Evolutionary conservation across 2,329 filamentous ascomycete genomes (phyloP), one percentile per base, ranked within the genome.

Genomic region (Curvularia hawaiiensis): DNA sequence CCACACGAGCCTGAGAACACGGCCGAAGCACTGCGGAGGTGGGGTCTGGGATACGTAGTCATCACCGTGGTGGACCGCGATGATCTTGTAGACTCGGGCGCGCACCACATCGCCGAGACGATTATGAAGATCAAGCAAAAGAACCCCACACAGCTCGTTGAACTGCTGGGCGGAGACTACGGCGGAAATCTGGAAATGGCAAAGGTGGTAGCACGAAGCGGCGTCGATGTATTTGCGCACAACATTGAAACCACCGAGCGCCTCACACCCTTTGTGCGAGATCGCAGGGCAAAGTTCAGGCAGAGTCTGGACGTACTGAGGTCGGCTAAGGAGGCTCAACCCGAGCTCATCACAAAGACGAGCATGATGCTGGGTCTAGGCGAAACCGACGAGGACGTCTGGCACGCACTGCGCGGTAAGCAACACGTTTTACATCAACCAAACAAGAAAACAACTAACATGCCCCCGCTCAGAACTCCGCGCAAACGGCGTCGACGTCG

Each of bases 1-100:
- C 90, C 91, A 2, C 94, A 98, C 77, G 95, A 99, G 79, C 95
- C 95, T 1, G 95, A 99, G 82, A 89, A 99, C 78, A 97, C 92
- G 2, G 93, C 95, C 11, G 95, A 99, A 80, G 95, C 95, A 20
- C 83, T 99, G 65, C 88, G 88, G 44, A 82, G 95, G 60, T 99
- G 95, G 95, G 95, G 95, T 0, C 78, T 99, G 58, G 95, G 95
- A 3, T 99, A 99, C 68, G 93, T 99, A 5, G 95, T 99, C 40
- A 80, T 99, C 63, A 99, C 95, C 14, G 90, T 84, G 67, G 95
- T 99, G 33, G 94, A 99, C 77, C 89, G 95, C 14, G 95, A 99
- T 72, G 95, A 99, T 75, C 79, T 99, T 16, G 84, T 83, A 0
- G 95, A 99, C 72, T 92, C 95, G 46, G 95, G 95, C 10, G 92